A percentile compares a stretch with the other conserved stretches of the same genome.
Conservation (phyloP, 164 flowering plant species). For the Amborella trichopoda region DNA sequence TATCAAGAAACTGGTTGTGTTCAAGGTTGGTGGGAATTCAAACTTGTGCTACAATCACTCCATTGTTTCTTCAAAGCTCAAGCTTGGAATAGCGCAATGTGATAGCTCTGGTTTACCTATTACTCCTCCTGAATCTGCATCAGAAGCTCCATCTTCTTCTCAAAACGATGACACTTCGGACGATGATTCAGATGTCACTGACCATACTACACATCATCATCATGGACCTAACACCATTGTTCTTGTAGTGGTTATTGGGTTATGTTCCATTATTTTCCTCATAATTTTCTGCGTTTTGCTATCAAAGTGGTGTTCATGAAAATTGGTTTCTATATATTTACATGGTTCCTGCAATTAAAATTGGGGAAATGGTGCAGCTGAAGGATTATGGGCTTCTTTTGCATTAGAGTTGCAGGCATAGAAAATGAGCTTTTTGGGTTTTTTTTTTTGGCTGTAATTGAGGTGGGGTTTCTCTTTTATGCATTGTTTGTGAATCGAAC, state of each 20-base stretch:
- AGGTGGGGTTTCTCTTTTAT: no score
- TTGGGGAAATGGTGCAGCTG: no score
- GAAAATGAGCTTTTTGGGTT: not conserved
- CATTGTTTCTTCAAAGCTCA: constrained; percentile 38
- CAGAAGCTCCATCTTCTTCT: not conserved
- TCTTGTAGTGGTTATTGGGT: constrained; percentile 86
- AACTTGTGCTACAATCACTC: constrained; percentile 79
- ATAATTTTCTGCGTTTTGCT: constrained; percentile 66
- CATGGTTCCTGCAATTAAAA: no score
- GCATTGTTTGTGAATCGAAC: not conserved
- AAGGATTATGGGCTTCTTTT: no score
- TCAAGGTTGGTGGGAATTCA: constrained; percentile 59
- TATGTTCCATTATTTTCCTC: constrained; percentile 71
- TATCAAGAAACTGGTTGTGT: constrained; percentile 45
- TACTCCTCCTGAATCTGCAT: constrained; percentile 27
- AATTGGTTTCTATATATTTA: no score
- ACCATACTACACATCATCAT: no score
- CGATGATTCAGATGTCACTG: not conserved
- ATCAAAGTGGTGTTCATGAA: constrained; percentile 51
- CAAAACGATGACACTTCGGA: not conserved
- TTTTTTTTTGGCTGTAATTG: constrained; percentile 2
- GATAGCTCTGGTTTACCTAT: constrained; percentile 75
- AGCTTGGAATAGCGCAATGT: constrained; percentile 87
- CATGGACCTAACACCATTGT: constrained; percentile 85
- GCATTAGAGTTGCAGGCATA: no score